Percentiles rank a stretch among this genome's conserved stretches.
phyloP scores from a whole-genome alignment of 192 early-diverging fungal genomes.

The Phlyctochytrium bullatum region DNA sequence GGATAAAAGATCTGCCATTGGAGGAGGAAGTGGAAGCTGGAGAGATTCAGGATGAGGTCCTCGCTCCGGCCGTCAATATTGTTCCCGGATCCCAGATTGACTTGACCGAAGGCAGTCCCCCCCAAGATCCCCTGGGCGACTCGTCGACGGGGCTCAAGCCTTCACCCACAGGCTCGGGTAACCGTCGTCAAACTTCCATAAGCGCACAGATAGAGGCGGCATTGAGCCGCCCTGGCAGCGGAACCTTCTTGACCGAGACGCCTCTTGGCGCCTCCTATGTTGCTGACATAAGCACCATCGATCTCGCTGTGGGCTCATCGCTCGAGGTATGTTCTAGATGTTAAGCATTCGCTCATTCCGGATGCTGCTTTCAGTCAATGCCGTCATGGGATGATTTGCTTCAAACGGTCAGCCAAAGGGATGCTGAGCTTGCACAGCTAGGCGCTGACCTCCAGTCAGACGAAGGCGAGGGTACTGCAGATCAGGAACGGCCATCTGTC shows the following conservation, averaged over 20 bases:
- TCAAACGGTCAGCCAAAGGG: not conserved
- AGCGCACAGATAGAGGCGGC: too few species aligned
- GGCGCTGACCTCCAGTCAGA: not conserved
- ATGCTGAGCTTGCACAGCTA: not conserved
- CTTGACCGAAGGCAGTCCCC: not conserved
- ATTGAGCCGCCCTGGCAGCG: not conserved
- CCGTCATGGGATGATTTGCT: not conserved
- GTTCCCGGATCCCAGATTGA: not conserved
- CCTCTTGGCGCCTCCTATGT: not conserved
- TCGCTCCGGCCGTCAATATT: too few species aligned
- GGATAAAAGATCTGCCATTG: not conserved
- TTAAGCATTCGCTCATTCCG: not conserved
- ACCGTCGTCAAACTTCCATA: too few species aligned
- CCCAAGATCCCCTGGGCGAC: not conserved
- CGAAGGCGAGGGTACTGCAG: not conserved
- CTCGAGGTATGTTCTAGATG: not conserved
- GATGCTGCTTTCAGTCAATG: not conserved
- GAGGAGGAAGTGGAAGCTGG: not conserved
- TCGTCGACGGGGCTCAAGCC: not conserved
- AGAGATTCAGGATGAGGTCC: not conserved
- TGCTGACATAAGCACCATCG: not conserved
- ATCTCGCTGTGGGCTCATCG: not conserved
- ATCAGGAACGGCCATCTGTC: not conserved
- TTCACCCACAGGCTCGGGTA: not conserved
- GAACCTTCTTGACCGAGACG: not conserved